Base-by-base conservation (phyloP, 2,329 filamentous ascomycete genomes). In the Lasiodiplodia gonubiensis region DNA sequence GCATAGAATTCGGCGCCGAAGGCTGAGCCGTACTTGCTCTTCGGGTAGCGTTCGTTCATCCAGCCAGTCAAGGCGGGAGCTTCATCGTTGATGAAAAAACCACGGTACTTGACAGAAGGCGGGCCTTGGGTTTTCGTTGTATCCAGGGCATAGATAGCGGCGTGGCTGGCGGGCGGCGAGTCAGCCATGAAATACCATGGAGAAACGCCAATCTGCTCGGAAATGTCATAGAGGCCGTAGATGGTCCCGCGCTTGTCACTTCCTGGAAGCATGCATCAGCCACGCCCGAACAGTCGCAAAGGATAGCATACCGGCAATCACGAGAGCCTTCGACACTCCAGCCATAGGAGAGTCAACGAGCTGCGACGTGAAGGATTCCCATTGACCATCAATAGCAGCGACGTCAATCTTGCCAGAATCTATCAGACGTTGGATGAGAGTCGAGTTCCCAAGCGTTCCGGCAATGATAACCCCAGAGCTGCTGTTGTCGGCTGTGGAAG, bases 101-200 rank as follows among this genome's bases (percentile, higher is more conserved):
- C 89, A 18, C 89, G 85, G 74, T 90, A 91, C 73, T 88, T 89
- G 70, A 92, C 86, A 0, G 84, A 84, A 1, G 89, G 89, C 6
- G 87, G 80, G 3, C 82, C 83, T 70, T 90, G 87, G 0, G 85
- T 78, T 70, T 88, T 89, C 33, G 79, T 83, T 12, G 79, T 81
- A 18, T 83, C 77, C 14, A 87, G 75, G 5, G 86, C 85, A 70
- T 85, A 90, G 65, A 91, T 85, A 7, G 82, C 80, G 25, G 80
- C 75, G 69, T 85, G 83, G 68, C 82, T 78, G 64, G 83, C 82
- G 1, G 84, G 73, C 0, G 87, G 83, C 1, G 89, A 86, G 73
- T 91, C 89, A 6, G 89, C 88, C 82, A 86, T 90, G 80, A 85
- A 90, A 77, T 90, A 86, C 87, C 88, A 90, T 71, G 88, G 89